Evolutionary conservation across 352 stramenopile species (phyloP).

Genomic region (Albugo laibachii): DNA sequence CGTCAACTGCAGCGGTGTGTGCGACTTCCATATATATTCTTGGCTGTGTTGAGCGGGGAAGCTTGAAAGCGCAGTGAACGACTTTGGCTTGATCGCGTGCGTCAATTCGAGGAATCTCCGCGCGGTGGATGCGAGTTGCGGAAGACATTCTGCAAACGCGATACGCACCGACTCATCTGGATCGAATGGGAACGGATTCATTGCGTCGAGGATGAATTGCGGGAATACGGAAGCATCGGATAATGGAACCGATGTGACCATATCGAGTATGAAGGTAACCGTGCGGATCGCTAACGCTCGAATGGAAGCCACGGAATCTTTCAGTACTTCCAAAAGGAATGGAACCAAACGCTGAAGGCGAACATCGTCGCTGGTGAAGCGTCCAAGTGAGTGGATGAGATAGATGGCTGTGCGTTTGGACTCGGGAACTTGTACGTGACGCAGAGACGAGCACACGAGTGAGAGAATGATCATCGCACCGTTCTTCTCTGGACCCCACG

Average conservation of each 20-base stretch:
- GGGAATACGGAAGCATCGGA: conserved; percentile 93
- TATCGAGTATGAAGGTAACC: conserved; percentile 75
- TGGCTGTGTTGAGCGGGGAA: not conserved
- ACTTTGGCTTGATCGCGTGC: conserved; percentile 69
- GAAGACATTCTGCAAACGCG: conserved; percentile 88
- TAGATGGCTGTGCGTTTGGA: conserved; percentile 83
- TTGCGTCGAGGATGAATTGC: conserved; percentile 90
- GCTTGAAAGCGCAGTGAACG: conserved; percentile 18
- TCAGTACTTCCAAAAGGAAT: conserved; percentile 83
- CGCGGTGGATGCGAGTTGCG: conserved; percentile 82
- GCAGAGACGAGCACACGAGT: conserved; percentile 63
- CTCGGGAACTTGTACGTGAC: conserved; percentile 66
- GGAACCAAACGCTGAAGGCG: conserved; percentile 88
- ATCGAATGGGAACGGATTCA: conserved; percentile 81
- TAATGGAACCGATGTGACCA: conserved; percentile 83
- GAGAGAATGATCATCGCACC: conserved; percentile 76
- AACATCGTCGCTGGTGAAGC: conserved; percentile 85
- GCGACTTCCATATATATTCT: not conserved
- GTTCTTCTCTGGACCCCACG: conserved; percentile 40
- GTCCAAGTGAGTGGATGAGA: conserved; percentile 75
- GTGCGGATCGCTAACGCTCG: conserved; percentile 78
- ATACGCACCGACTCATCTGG: conserved; percentile 85
- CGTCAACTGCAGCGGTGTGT: conserved; percentile 22
- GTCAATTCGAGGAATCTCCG: conserved; percentile 88
- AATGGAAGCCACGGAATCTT: conserved; percentile 82